Base-by-base conservation (phyloP, 768 basidiomycete genomes). In the Amanita inopinata region DNA sequence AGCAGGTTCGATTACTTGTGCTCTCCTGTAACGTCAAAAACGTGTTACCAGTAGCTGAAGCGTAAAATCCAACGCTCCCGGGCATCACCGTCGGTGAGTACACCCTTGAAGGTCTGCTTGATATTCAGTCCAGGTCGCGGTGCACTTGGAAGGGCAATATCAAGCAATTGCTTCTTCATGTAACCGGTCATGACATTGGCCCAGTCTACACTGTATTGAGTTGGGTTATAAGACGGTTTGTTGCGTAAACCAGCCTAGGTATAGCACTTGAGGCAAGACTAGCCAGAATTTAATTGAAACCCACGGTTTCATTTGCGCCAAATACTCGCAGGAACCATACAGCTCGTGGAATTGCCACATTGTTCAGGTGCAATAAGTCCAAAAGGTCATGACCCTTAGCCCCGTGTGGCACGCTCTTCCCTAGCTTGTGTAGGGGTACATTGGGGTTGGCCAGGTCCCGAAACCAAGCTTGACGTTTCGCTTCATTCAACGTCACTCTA, bases 301-400 rank as follows among this genome's bases (percentile, higher is more conserved):
- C 34, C 55, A 87, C 86, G 37, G 83, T 86, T 61, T 92, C 89
- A 51, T 90, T 89, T 14, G 82, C 86, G 18, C 89, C 89, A 52
- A 89, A 77, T 3, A 89, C 86, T 14, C 88, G 74, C 19, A 91
- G 66, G 55, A 90, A 85, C 89, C 89, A 92, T 5, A 90, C 77
- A 3, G 89, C 89, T 33, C 89, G 73, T 1, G 82, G 71, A 24
- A 88, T 82, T 4, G 81, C 82, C 19, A 91, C 83, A 44, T 80
- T 74, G 41, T 87, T 78, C 4, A 70, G 66, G 42, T 90, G 83
- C 22, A 92, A 61, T 32, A 90, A 64, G 47, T 91, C 88, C 38
- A 92, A 64, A 20, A 91, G 69, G 52, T 89, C 87, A 49, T 83
- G 79, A 1, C 87, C 89, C 58, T 87, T 91, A 3, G 81, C 81